phyloP scores from a whole-genome alignment of 78 protist genomes.

The Polysphondylium violaceum region DNA sequence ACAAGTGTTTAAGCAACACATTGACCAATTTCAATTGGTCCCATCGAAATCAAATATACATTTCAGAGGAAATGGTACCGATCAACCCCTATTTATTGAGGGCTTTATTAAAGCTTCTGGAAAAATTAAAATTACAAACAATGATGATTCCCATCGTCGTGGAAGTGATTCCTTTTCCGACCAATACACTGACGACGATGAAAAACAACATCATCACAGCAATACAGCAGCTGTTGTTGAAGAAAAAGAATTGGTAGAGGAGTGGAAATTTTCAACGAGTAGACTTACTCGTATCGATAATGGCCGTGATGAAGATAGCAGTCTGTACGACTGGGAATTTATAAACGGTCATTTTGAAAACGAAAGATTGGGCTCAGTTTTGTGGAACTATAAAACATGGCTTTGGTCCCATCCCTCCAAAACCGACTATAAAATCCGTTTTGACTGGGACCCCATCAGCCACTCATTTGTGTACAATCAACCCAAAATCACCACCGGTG shows the following conservation, averaged over 20 bases:
- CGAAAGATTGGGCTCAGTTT: slow-evolving; percentile 20
- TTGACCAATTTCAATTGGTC: background rate
- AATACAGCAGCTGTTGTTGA: background rate
- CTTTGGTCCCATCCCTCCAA: slow-evolving; percentile 46
- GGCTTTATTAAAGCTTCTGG: too few species aligned
- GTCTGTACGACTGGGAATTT: background rate
- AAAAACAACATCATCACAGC: background rate
- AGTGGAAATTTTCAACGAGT: background rate
- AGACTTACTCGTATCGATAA: background rate
- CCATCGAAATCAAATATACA: too few species aligned
- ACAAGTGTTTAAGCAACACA: slow-evolving; percentile 11
- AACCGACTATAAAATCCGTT: slow-evolving; percentile 54
- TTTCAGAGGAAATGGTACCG: background rate
- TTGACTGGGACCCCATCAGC: slow-evolving; percentile 12
- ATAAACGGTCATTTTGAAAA: slow-evolving; percentile 30
- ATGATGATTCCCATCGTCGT: background rate
- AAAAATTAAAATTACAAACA: background rate
- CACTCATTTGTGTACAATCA: slow-evolving; percentile 27
- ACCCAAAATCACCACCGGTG: background rate
- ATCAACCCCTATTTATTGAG: too few species aligned
- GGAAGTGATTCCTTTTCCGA: background rate
- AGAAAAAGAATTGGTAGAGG: background rate
- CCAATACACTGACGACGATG: background rate
- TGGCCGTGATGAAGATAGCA: background rate
- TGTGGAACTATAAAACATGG: slow-evolving; percentile 69